Percentiles rank a stretch among this genome's conserved stretches.
Evolutionary conservation across 495 filamentous ascomycete genomes (phyloP).

Genomic region (Talaromyces wortmannii): DNA sequence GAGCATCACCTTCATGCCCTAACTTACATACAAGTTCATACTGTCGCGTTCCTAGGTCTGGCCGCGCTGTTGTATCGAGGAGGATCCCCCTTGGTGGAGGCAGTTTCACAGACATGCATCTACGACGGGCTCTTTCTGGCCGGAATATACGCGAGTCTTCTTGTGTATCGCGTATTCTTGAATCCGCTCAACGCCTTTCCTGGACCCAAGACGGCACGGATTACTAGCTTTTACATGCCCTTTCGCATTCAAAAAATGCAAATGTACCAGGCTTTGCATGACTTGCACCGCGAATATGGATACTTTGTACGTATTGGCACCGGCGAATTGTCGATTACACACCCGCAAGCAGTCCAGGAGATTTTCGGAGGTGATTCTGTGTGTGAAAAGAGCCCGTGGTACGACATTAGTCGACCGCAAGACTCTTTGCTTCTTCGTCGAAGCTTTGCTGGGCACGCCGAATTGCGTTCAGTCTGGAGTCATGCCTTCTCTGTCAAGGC

Average conservation of each 20-base stretch:
- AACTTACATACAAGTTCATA: too few species aligned
- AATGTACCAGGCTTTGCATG: constrained; percentile 9
- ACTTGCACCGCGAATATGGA: constrained; percentile 20
- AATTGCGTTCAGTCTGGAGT: constrained; percentile 27
- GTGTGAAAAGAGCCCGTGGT: constrained; percentile 28
- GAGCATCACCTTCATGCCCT: too few species aligned
- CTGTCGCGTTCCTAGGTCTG: too few species aligned
- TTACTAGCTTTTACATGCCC: constrained; percentile 16
- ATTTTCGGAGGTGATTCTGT: constrained; percentile 23
- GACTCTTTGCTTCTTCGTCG: constrained; percentile 28
- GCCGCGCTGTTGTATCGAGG: too few species aligned
- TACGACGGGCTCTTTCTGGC: too few species aligned
- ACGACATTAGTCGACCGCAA: constrained; percentile 21
- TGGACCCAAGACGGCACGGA: constrained; percentile 25
- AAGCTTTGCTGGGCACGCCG: constrained; percentile 21
- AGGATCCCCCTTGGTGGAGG: too few species aligned
- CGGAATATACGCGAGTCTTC: constrained; percentile 12
- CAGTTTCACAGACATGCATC: too few species aligned
- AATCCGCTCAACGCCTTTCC: constrained; percentile 32
- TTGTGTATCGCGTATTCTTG: constrained; percentile 33
- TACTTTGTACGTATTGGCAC: constrained; percentile 25
- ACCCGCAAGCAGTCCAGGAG: constrained; percentile 18
- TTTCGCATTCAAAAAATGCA: background rate
- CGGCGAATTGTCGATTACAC: constrained; percentile 23
- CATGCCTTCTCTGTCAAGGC: constrained; percentile 22